Conservation (phyloP, 441 rosid species). For the Gossypium schwendimanii region DNA sequence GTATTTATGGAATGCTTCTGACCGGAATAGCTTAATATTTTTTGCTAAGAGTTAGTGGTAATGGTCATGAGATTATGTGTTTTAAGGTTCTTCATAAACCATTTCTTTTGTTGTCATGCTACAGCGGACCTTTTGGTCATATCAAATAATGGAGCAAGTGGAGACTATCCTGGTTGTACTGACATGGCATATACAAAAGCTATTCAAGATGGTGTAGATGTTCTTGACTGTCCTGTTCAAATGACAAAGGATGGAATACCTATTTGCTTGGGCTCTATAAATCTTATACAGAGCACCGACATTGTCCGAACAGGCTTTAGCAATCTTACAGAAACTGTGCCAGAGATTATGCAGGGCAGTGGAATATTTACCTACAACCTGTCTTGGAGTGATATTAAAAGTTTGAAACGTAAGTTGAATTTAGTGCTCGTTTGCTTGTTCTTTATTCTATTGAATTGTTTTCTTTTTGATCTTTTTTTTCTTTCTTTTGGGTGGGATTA, state of each 20-base stretch:
- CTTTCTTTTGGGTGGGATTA: neutral
- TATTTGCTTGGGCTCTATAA: constrained; percentile 39
- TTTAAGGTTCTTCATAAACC: constrained; percentile 6
- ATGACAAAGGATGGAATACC: constrained; percentile 41
- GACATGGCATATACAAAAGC: constrained; percentile 45
- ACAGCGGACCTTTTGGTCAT: constrained; percentile 35
- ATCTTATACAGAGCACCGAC: constrained; percentile 36
- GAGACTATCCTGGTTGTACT: constrained; percentile 47
- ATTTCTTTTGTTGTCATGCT: constrained; percentile 10
- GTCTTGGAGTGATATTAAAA: constrained; percentile 32
- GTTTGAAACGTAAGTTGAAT: constrained; percentile 38
- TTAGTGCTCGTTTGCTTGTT: neutral
- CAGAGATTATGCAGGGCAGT: constrained; percentile 22
- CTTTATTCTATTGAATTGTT: neutral
- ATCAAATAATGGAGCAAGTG: constrained; percentile 47
- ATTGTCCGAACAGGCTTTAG: constrained; percentile 30
- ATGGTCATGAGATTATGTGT: neutral
- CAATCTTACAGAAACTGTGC: constrained; percentile 20
- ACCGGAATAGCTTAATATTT: neutral
- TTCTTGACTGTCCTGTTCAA: constrained; percentile 52
- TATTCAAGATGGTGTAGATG: constrained; percentile 33
- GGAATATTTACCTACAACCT: constrained; percentile 44
- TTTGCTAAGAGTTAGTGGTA: neutral
- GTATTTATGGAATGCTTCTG: neutral
- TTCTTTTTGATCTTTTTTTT: neutral